Conservation (phyloP, 2,329 filamentous ascomycete species). For the Hypoxylon sp. region DNA sequence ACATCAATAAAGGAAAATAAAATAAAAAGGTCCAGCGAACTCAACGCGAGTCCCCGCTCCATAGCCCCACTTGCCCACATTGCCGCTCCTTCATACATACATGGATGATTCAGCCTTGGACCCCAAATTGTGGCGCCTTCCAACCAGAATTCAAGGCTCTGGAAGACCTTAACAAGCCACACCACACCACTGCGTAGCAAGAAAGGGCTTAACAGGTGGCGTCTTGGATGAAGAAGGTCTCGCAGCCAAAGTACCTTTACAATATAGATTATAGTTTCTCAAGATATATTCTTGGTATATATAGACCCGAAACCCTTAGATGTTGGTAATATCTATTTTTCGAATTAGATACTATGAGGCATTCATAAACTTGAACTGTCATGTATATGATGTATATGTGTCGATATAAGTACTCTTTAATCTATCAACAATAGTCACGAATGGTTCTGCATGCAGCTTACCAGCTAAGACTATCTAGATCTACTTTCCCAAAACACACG, state of each 20-base stretch:
- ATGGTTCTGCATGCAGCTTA: no score
- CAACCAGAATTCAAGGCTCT: neutral
- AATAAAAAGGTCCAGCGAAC: slow-evolving; percentile 21
- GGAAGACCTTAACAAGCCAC: slow-evolving; percentile 1
- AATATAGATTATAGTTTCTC: neutral
- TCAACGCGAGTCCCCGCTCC: slow-evolving; percentile 28
- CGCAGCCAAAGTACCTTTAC: neutral
- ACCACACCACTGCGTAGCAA: neutral
- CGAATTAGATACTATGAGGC: no score
- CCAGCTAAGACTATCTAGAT: no score
- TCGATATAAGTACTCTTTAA: slow-evolving; percentile 45
- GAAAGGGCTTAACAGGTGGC: neutral
- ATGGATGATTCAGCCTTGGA: slow-evolving; percentile 21
- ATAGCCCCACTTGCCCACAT: slow-evolving; percentile 29
- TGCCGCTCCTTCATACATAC: slow-evolving; percentile 12
- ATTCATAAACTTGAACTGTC: slow-evolving; percentile 22
- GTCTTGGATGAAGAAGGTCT: neutral
- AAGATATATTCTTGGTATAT: no score
- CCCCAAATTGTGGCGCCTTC: slow-evolving; percentile 15
- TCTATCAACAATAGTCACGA: no score
- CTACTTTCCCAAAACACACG: no score
- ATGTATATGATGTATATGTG: slow-evolving; percentile 40
- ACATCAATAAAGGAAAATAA: slow-evolving; percentile 22
- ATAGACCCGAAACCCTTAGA: no score
- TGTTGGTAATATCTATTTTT: no score